Percentiles rank a stretch among this genome's conserved stretches.
phyloP scores from a whole-genome alignment of 1,139 yeast genomes.

The Geotrichum cucujoidarum region DNA sequence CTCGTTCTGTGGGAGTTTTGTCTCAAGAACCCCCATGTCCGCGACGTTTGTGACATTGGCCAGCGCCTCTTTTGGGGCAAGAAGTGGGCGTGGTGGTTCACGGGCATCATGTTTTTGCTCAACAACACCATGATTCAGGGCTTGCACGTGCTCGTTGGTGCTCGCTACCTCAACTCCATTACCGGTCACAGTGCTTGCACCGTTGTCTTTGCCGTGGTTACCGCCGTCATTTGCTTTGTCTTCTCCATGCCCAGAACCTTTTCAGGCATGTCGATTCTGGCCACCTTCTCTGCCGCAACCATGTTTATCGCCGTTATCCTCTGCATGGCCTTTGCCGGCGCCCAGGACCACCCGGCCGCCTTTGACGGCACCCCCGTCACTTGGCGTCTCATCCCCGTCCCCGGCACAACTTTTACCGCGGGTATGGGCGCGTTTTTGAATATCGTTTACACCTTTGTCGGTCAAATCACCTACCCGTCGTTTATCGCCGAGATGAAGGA shows the following conservation, averaged over 20 bases:
- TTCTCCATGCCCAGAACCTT: conserved; percentile 55
- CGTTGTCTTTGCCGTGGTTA: conserved; percentile 47
- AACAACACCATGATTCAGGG: conserved; percentile 57
- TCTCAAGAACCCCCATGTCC: conserved; percentile 48
- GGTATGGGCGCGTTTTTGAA: conserved; percentile 56
- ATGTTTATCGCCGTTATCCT: conserved; percentile 54
- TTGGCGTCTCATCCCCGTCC: conserved; percentile 47
- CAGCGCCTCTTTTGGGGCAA: conserved; percentile 51
- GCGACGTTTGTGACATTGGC: conserved; percentile 56
- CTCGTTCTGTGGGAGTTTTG: conserved; percentile 51
- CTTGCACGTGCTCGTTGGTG: conserved; percentile 54
- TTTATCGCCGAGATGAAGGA: conserved; percentile 57
- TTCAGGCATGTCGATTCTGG: conserved; percentile 48
- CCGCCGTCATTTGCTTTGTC: conserved; percentile 46
- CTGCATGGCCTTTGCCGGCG: conserved; percentile 51
- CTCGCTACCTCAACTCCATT: conserved; percentile 55
- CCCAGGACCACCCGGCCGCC: conserved; percentile 47
- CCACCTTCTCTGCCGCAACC: conserved; percentile 49
- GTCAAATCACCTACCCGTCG: conserved; percentile 59
- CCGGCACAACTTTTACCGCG: conserved; percentile 49
- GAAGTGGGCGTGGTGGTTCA: conserved; percentile 52
- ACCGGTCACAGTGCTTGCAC: conserved; percentile 50
- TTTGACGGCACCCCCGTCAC: conserved; percentile 41
- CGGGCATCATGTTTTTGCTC: conserved; percentile 50
- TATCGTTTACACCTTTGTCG: conserved; percentile 59